Conservation (phyloP, 139 green algal species). For the Chloropicon primus region DNA sequence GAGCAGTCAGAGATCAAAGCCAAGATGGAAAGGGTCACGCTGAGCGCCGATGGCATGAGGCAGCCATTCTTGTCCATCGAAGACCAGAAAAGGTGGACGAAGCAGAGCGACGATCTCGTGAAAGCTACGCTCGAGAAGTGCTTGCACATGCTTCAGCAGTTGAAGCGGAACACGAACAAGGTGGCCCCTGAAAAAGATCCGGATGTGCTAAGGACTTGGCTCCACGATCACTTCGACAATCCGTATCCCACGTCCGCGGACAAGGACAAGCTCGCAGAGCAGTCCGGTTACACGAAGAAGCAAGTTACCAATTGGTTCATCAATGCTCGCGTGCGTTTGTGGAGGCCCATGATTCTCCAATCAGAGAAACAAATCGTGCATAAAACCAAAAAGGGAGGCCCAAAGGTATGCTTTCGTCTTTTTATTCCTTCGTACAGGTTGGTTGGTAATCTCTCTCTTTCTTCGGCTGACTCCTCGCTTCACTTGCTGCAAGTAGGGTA, state of each 20-base stretch:
- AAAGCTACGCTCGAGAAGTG: not conserved
- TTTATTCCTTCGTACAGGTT: too few relatives aligned
- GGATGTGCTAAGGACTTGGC: not conserved
- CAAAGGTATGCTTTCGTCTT: too few relatives aligned
- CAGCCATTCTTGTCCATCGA: not conserved
- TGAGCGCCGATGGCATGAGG: not conserved
- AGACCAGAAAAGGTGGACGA: not conserved
- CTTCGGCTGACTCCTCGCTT: too few relatives aligned
- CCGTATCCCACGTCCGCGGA: slow-evolving; percentile 1
- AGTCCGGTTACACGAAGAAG: not conserved
- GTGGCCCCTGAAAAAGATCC: not conserved
- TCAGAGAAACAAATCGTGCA: not conserved
- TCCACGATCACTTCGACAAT: not conserved
- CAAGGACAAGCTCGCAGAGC: slow-evolving; percentile 3
- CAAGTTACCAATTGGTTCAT: slow-evolving; percentile 37
- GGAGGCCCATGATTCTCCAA: slow-evolving; percentile 26
- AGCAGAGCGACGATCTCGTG: not conserved
- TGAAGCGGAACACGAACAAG: not conserved
- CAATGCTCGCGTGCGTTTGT: slow-evolving; percentile 28
- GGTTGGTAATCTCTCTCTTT: too few relatives aligned
- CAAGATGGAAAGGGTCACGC: not conserved
- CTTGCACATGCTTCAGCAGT: not conserved
- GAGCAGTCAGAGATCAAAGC: not conserved
- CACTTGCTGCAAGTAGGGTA: too few relatives aligned
- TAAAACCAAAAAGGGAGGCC: not conserved